Evolutionary conservation across 1,139 yeast species (phyloP).

Genomic region (Trichomonascaceae sp.): DNA sequence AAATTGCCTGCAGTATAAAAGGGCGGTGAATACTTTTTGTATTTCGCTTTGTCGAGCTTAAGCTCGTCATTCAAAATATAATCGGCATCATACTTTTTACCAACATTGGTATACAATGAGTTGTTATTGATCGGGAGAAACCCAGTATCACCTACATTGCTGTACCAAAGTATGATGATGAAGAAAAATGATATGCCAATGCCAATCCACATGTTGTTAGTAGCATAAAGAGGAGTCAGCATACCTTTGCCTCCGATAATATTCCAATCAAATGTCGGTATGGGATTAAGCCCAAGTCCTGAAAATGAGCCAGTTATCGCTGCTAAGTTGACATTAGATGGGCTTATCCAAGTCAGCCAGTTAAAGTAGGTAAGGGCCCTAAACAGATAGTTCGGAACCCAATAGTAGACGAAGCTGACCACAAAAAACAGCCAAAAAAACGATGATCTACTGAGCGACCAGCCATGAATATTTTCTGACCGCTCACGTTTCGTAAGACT

Average conservation of each 20-base stretch:
- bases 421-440: constrained; percentile 39
- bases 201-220: constrained; percentile 39
- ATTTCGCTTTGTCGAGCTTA: constrained; percentile 29
- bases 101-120: constrained; percentile 43
- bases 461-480: constrained; percentile 39
- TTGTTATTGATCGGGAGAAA: constrained; percentile 50
- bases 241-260: constrained; percentile 31
- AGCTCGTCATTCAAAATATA: constrained; percentile 34
- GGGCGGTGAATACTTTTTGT: constrained; percentile 42
- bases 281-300: constrained; percentile 51
- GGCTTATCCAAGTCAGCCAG: constrained; percentile 62
- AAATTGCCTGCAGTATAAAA: constrained; percentile 53
- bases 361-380: constrained; percentile 47
- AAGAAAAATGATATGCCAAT: constrained; percentile 37
- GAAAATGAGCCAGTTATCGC: constrained; percentile 50
- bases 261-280: constrained; percentile 47
- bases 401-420: constrained; percentile 45
- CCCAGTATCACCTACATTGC: constrained; percentile 46
- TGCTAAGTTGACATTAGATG: constrained; percentile 48
- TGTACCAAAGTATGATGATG: constrained; percentile 42
- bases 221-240: constrained; percentile 40
- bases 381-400: constrained; percentile 53
- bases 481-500: constrained; percentile 41
- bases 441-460: constrained; percentile 44
- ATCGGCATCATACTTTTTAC: constrained; percentile 38